phyloP scores from a whole-genome alignment of 495 filamentous ascomycete genomes.

The Recurvomyces mirabilis region DNA sequence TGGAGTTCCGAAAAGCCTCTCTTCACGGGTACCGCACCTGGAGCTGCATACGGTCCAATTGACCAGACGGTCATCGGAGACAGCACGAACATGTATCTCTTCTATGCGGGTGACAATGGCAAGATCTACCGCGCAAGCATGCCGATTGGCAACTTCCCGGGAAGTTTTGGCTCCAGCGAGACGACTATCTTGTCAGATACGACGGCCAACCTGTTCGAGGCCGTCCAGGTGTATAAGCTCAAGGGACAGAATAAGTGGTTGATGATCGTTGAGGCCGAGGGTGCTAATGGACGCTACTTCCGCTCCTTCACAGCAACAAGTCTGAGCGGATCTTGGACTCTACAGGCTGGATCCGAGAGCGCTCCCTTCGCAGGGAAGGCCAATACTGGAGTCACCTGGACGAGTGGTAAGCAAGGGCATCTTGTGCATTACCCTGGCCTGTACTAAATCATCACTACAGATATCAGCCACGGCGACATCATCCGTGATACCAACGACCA shows the following conservation, averaged over 20 bases:
- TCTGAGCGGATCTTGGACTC: slow-evolving; percentile 44
- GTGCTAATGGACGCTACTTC: slow-evolving; percentile 48
- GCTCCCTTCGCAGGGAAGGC: slow-evolving; percentile 48
- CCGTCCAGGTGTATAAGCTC: slow-evolving; percentile 52
- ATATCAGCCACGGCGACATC: slow-evolving; percentile 53
- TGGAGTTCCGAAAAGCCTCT: slow-evolving; percentile 45
- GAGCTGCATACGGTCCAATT: slow-evolving; percentile 39
- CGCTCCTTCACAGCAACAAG: slow-evolving; percentile 48
- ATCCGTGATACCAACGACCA: slow-evolving; percentile 44
- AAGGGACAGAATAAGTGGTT: slow-evolving; percentile 41
- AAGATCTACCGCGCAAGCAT: slow-evolving; percentile 51
- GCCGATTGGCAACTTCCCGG: slow-evolving; percentile 49
- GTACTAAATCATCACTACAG: no score
- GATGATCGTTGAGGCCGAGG: slow-evolving; percentile 54
- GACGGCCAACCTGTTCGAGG: slow-evolving; percentile 48
- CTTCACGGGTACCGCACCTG: slow-evolving; percentile 42
- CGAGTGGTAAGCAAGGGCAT: slow-evolving; percentile 52
- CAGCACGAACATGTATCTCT: slow-evolving; percentile 45
- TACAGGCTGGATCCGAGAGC: slow-evolving; percentile 40
- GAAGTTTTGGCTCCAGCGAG: slow-evolving; percentile 40
- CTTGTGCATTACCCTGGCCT: slow-evolving; percentile 48
- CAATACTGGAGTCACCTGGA: slow-evolving; percentile 51
- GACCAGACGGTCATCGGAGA: slow-evolving; percentile 53
- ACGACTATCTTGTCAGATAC: slow-evolving; percentile 41
- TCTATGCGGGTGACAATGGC: slow-evolving; percentile 55